A percentile compares a stretch with the other conserved stretches of the same genome.
These are phyloP conservation scores for Evernia prunastri DNA, from an alignment of 495 filamentous ascomycete species.

Conservation along the genomic window DNA sequence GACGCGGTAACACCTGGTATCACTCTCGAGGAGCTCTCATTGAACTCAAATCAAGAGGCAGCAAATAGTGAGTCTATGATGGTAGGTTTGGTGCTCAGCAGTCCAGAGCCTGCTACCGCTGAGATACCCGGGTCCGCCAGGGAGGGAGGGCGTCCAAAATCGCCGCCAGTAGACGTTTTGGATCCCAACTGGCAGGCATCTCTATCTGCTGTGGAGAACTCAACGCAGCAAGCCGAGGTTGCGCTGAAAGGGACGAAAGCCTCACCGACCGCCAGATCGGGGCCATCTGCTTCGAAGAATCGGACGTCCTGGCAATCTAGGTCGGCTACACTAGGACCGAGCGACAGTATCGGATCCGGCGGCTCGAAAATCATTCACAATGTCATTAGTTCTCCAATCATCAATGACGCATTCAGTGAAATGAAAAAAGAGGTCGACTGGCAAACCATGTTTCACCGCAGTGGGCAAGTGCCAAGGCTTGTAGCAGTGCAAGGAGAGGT, in stretches of 20 bases:
- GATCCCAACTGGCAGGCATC: neutral
- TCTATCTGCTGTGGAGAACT: neutral
- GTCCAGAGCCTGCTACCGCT: neutral
- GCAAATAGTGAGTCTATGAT: neutral
- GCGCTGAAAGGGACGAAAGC: neutral
- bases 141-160: neutral
- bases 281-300: neutral
- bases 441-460: slow-evolving; percentile 88
- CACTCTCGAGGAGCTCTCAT: slow-evolving; percentile 25
- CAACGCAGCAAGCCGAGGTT: neutral
- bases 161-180: neutral
- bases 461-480: slow-evolving; percentile 88
- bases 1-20: slow-evolving; percentile 31
- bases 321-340: slow-evolving; percentile 32
- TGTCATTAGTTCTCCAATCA: slow-evolving; percentile 55
- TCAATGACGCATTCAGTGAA: slow-evolving; percentile 58
- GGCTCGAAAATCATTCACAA: slow-evolving; percentile 72
- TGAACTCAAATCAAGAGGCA: neutral
- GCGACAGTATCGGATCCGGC: slow-evolving; percentile 59
- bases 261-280: neutral
- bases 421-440: slow-evolving; percentile 66
- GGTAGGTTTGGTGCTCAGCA: neutral
- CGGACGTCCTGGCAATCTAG: slow-evolving; percentile 12
- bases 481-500: slow-evolving; percentile 81
- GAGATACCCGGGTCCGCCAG: neutral